Evolutionary conservation across 129 eudicot species (phyloP), one percentile per base, ranked within the genome.

Genomic region (Flaveria linearis): DNA sequence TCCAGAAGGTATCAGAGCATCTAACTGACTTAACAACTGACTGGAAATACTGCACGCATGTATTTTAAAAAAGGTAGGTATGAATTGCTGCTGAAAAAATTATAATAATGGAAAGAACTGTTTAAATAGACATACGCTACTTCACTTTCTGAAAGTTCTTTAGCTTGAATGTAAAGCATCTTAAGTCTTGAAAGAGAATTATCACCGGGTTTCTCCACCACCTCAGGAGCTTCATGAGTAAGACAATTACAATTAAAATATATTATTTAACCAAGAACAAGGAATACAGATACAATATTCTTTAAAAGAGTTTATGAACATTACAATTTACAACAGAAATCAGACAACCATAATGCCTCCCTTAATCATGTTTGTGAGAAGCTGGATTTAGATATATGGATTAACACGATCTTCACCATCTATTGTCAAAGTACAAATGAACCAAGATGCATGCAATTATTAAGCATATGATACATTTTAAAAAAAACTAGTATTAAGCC

Each of bases 201-300:
- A 80, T 94, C 96, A 61, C 97, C 97, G 10, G 97, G 97, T 88
- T 89, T 94, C 81, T 94, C 98, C 69, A 94, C 97, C 71, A 91
- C 88, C 83, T 93, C 98, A 23, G 98, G 98, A 75, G 91, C 96
- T 93, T 91, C 82, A 82, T 71, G 28, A 49, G 43, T 23, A 63
- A 60, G 25, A 64, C 7, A 50, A 36, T 52, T 12, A 3, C 26
- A 10, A 9, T 17, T 47, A 61, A 28, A 61, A 60, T 46, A 62
- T n/a, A 67, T 5, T 52, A 70, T 67, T 65, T 7, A 43, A 62
- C 26, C 68, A 68, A 83, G 20, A 71, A 63, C 49, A 72, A 12
- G 33, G 22, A 42, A 61, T 30, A 33, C 20, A 25, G 50, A 26
- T 43, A 43, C 23, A 16, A 1, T 43, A 43, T 7, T 26, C 23